These are phyloP conservation scores for Patellifolia procumbens DNA, from an alignment of 179 eudicot genomes.

Conservation along the genomic window DNA sequence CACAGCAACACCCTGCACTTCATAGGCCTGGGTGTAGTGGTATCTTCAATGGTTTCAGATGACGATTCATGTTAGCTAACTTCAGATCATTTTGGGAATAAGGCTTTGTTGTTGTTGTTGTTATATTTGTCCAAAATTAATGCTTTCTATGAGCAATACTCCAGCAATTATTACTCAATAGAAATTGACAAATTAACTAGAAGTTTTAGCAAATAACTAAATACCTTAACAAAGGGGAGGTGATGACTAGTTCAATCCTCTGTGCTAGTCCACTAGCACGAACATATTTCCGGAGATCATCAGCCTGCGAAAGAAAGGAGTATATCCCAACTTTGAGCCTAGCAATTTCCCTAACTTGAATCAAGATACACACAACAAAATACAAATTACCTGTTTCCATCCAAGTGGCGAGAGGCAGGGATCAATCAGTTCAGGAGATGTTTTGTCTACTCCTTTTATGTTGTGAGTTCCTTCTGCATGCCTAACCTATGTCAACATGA, in stretches of 20 bases:
- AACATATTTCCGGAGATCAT: constrained; percentile 28
- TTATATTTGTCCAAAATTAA: neutral
- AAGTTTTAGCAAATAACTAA: neutral
- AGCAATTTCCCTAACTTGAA: neutral
- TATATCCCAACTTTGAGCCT: neutral
- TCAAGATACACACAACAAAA: neutral
- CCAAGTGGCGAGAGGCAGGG: constrained; percentile 33
- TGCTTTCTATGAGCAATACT: neutral
- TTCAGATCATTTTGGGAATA: no score
- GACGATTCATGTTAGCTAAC: no score
- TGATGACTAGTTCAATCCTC: constrained; percentile 29
- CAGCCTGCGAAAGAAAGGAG: constrained; percentile 11
- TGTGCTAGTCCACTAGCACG: constrained; percentile 23
- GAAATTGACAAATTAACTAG: neutral
- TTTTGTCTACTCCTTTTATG: constrained; percentile 12
- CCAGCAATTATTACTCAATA: neutral
- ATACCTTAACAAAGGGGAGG: constrained; percentile 36
- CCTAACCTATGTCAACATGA: constrained; percentile 23
- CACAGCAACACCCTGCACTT: no score
- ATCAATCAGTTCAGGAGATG: constrained; percentile 33
- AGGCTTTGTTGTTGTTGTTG: no score
- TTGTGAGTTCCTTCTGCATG: constrained; percentile 41
- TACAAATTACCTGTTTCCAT: constrained; percentile 30
- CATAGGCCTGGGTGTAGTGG: no score
- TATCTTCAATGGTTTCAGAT: no score